Evolutionary conservation across 345 rosid species (phyloP).

Genomic region (Syzygium grande): DNA sequence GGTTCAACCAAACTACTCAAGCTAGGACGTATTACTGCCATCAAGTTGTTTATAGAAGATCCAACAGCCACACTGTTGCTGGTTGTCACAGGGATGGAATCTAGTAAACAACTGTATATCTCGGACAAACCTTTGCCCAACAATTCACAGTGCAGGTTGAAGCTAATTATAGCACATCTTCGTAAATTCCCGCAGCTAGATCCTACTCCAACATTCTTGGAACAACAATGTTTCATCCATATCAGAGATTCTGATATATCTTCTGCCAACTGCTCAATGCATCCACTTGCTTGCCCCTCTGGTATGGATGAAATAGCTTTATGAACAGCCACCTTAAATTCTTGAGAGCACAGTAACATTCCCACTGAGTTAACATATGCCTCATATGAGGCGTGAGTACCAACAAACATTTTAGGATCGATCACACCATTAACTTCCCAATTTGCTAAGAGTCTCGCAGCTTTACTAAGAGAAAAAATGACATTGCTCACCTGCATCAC

Average conservation of each 20-base stretch:
- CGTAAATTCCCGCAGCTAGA: conserved; percentile 3
- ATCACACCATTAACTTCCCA: conserved; percentile 14
- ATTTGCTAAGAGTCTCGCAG: conserved; percentile 43
- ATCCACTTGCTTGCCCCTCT: conserved; percentile 85
- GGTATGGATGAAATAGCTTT: conserved; percentile 57
- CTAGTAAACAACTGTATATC: conserved; percentile 48
- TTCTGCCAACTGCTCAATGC: conserved; percentile 41
- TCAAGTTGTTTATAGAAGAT: conserved; percentile 43
- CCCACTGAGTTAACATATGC: conserved; percentile 36
- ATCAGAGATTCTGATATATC: conserved; percentile 55
- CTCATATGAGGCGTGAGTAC: conserved; percentile 14
- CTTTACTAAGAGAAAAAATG: conserved; percentile 62
- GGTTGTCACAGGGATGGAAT: conserved; percentile 55
- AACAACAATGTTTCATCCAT: conserved; percentile 49
- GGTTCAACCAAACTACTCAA: conserved; percentile 43
- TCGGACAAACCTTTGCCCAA: conserved; percentile 68
- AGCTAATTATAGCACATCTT: conserved; percentile 9
- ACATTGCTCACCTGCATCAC: conserved; percentile 58
- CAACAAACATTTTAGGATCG: conserved; percentile 3
- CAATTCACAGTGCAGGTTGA: conserved; percentile 43
- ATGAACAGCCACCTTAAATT: conserved; percentile 45
- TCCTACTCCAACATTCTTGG: conserved; percentile 13
- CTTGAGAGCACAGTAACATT: conserved; percentile 42
- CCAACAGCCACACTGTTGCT: conserved; percentile 70
- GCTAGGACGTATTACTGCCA: conserved; percentile 45